A percentile compares a stretch with the other conserved stretches of the same genome.
phyloP scores from a whole-genome alignment of 2,329 filamentous ascomycete genomes.

The Alternaria brassicicola region DNA sequence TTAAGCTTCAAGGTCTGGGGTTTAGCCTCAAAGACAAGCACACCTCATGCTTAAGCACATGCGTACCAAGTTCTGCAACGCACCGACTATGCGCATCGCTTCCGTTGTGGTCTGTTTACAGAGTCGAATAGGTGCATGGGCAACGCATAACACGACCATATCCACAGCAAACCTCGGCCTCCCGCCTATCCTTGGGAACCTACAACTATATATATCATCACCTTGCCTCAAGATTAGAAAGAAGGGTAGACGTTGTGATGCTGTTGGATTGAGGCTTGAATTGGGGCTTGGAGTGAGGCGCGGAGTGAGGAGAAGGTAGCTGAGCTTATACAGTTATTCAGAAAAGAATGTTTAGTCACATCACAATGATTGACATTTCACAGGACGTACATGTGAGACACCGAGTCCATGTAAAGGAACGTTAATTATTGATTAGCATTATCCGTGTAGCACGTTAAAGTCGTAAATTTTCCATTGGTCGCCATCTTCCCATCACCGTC shows the following conservation, averaged over 20 bases:
- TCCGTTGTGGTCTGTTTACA: neutral
- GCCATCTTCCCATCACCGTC: neutral
- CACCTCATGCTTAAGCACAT: neutral
- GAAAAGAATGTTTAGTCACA: neutral
- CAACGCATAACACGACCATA: neutral
- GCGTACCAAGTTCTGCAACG: neutral
- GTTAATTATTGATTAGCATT: constrained; percentile 3
- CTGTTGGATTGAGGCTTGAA: neutral
- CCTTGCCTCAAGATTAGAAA: neutral
- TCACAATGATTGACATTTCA: neutral
- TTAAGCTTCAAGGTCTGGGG: neutral
- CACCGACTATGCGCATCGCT: neutral
- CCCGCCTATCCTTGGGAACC: too few species aligned
- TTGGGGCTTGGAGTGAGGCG: neutral
- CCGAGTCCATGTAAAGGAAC: neutral
- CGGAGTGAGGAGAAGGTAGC: neutral
- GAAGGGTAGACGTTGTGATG: neutral
- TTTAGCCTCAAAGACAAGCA: neutral
- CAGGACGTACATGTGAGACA: neutral
- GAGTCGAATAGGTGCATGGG: neutral
- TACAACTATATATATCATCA: too few species aligned
- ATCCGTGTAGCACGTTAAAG: neutral
- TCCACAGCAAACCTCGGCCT: neutral
- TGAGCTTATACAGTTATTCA: neutral
- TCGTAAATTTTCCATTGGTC: neutral